Percentiles rank a stretch among this genome's conserved stretches.
Evolutionary conservation across 352 stramenopile species (phyloP).

Genomic region (Phytophthora uliginosa): DNA sequence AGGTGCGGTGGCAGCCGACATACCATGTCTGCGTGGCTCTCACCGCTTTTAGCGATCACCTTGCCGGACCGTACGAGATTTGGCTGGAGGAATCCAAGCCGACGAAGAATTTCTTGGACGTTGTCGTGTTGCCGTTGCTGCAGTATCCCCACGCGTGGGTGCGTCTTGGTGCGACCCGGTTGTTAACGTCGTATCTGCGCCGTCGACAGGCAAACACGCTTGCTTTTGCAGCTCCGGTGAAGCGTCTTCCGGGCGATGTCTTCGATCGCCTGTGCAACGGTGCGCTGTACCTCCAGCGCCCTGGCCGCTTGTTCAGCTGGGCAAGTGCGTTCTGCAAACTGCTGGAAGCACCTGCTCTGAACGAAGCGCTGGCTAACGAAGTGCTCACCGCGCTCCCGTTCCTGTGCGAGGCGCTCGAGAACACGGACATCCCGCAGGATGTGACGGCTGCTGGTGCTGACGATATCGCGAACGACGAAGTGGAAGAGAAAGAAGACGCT

Average conservation of each 20-base stretch:
- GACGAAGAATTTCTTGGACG: constrained; percentile 52
- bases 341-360: constrained; percentile 69
- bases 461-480: constrained; percentile 30
- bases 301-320: constrained; percentile 70
- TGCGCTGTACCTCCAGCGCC: constrained; percentile 60
- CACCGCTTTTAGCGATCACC: constrained; percentile 71
- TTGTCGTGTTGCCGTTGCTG: constrained; percentile 63
- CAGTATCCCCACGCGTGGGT: constrained; percentile 86
- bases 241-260: constrained; percentile 33
- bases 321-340: constrained; percentile 73
- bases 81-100: constrained; percentile 54
- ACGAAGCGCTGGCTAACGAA: constrained; percentile 62
- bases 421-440: constrained; percentile 73
- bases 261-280: constrained; percentile 40
- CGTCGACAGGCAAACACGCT: constrained; percentile 62
- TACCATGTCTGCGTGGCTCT: constrained; percentile 75
- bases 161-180: constrained; percentile 61
- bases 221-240: constrained; percentile 36
- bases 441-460: constrained; percentile 40
- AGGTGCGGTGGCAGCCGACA: constrained; percentile 72
- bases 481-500: constrained; percentile 9
- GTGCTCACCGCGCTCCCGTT: constrained; percentile 70
- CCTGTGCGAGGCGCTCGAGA: constrained; percentile 66
- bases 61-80: constrained; percentile 67
- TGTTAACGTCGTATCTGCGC: constrained; percentile 77